These are phyloP conservation scores for Beta vulgaris DNA, from an alignment of 148 eudicot genomes.

Conservation along the genomic window DNA sequence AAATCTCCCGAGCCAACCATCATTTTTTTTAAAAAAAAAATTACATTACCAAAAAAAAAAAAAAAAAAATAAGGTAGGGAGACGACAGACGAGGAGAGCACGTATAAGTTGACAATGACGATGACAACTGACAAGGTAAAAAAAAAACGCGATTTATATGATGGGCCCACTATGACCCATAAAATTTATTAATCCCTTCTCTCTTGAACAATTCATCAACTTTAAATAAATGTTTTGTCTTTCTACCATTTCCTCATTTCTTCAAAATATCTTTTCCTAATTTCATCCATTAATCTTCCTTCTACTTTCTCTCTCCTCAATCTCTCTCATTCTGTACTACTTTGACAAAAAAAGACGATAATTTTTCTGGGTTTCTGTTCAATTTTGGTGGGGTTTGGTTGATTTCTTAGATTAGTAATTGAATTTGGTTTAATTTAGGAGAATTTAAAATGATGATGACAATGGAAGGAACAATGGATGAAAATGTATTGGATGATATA, in stretches of 20 bases:
- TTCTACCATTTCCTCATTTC: not conserved
- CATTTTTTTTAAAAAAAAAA: too few relatives aligned
- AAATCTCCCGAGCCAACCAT: too few relatives aligned
- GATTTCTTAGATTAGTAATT: not conserved
- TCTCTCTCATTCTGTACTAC: not conserved
- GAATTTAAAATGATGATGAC: slow-evolving; percentile 58
- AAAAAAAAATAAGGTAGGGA: not conserved
- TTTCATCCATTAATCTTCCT: not conserved
- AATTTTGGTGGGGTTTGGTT: slow-evolving; percentile 5
- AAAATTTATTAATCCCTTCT: not conserved
- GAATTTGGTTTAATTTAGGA: not conserved
- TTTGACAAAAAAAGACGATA: not conserved
- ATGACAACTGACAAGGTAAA: slow-evolving; percentile 13
- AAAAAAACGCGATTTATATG: slow-evolving; percentile 8
- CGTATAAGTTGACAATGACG: slow-evolving; percentile 19
- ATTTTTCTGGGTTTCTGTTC: slow-evolving; percentile 16
- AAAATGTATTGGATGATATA: slow-evolving; percentile 65
- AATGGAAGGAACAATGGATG: slow-evolving; percentile 83
- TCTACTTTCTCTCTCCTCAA: slow-evolving; percentile 20
- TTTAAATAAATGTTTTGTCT: not conserved
- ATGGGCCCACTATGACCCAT: slow-evolving; percentile 2
- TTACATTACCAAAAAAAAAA: not conserved
- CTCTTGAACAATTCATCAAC: not conserved
- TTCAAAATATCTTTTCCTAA: not conserved
- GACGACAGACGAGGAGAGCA: slow-evolving; percentile 31